Evolutionary conservation across 2,329 filamentous ascomycete genomes (phyloP), one percentile per base, ranked within the genome.

Genomic region (Phaeosphaeriaceae sp.): DNA sequence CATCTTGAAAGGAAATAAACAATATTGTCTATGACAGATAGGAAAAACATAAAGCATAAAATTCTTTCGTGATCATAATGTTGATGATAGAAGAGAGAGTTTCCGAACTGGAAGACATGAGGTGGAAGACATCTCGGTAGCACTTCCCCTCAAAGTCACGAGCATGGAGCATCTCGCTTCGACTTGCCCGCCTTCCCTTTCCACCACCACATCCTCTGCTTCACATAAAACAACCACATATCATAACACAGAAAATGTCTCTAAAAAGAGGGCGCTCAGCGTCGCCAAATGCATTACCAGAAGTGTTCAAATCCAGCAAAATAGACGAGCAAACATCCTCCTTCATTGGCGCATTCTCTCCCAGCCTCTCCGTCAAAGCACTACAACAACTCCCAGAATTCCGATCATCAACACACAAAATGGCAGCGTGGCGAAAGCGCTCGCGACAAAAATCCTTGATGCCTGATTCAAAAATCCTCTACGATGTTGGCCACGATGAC

Each of bases 321-420:
- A 81, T 85, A 54, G 68, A 81, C 50, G 82, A 85, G 63, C 81
- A 83, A 61, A 74, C 77, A n/a, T 85, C 82, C 11, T 80, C 72
- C 17, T 86, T 86, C 77, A 71, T 79, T 54, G 84, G 77, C 58
- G 78, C 79, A 62, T 86, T 79, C 72, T 84, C 83, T 25, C 79
- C 82, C 33, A 74, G 75, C 7, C 69, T 80, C 21, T 68, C 80
- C 33, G 69, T 77, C 42, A 68, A 69, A 56, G 65, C 70, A 15
- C 75, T 85, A 0, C 83, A 84, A 71, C 60, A 69, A 2, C 74
- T 81, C 20, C 72, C 79, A 0, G 78, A 81, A 40, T 79, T 84
- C 60, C 64, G 71, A 36, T 73, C 71, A 41, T 84, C 84, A 24
- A 80, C 78, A 6, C 84, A 86, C 69, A 80, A 80, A 50, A 83